These are phyloP conservation scores for Nyctanthes arbortristis DNA, from an alignment of 257 asterid species.

Conservation along the genomic window DNA sequence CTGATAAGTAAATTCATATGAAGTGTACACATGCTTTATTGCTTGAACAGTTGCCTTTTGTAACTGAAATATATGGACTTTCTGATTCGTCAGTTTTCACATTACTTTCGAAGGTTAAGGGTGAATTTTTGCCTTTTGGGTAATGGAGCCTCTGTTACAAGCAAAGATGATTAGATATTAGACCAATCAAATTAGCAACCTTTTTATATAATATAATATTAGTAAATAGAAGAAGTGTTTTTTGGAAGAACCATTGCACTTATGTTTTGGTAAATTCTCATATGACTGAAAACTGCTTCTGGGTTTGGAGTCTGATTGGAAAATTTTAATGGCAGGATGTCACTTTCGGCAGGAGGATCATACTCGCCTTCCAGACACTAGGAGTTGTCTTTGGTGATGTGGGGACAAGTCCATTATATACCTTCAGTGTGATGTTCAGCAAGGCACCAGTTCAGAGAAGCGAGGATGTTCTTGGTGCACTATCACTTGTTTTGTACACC, in stretches of 20 bases:
- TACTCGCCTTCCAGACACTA: conserved; percentile 82
- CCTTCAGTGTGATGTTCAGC: conserved; percentile 99
- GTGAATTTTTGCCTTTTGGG: not conserved
- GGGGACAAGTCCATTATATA: conserved; percentile 97
- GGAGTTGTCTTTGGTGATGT: conserved; percentile 97
- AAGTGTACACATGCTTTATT: conserved; percentile 9
- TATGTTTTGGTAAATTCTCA: conserved; percentile 8
- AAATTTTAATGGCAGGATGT: conserved; percentile 62
- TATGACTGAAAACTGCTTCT: conserved; percentile 5
- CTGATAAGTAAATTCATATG: conserved; percentile 8
- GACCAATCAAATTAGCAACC: conserved; percentile 12
- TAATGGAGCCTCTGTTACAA: not conserved
- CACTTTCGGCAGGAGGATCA: conserved; percentile 68
- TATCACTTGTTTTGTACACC: conserved; percentile 87
- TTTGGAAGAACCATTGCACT: not conserved
- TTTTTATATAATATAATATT: not conserved
- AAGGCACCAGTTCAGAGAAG: conserved; percentile 83
- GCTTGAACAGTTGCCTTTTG: conserved; percentile 6
- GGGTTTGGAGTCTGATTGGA: conserved; percentile 32
- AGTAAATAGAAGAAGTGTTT: not conserved
- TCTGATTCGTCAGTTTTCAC: conserved; percentile 4
- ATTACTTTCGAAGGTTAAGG: not conserved
- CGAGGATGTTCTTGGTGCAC: conserved; percentile 93
- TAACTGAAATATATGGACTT: not conserved
- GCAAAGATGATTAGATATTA: not conserved